phyloP scores from a whole-genome alignment of 768 basidiomycete genomes.

The Lentinula lateritia region DNA sequence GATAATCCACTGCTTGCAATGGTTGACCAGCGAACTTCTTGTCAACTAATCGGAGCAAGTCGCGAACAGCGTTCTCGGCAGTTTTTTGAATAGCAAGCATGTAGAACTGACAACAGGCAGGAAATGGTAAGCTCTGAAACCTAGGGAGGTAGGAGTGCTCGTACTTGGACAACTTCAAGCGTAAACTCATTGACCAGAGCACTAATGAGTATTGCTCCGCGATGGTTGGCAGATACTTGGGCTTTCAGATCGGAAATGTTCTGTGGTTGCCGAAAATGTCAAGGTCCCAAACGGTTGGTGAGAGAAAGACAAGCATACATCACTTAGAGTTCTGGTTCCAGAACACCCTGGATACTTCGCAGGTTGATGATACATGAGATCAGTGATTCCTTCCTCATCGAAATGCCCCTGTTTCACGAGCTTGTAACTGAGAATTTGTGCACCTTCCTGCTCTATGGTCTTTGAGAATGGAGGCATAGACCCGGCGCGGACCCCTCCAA shows the following conservation, averaged over 20 bases:
- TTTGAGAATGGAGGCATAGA: conserved; percentile 5
- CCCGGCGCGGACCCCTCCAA: neutral
- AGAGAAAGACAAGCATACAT: neutral
- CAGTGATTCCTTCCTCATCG: conserved; percentile 1
- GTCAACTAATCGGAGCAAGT: neutral
- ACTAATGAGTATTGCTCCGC: neutral
- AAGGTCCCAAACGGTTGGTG: neutral
- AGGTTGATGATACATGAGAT: neutral
- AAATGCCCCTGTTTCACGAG: neutral
- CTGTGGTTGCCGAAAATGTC: neutral
- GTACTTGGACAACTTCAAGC: neutral
- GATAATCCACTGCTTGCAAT: neutral
- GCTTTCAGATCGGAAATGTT: conserved; percentile 5
- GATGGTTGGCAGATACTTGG: conserved; percentile 1
- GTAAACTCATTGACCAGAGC: neutral
- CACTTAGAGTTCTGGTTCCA: neutral
- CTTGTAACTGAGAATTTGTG: neutral
- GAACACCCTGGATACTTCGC: neutral
- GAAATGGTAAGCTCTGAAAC: neutral
- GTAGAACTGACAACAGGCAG: conserved; percentile 25
- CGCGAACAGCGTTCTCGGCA: conserved; percentile 4
- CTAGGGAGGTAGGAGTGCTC: neutral
- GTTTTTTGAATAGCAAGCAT: conserved; percentile 12
- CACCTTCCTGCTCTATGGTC: neutral
- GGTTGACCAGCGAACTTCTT: neutral